Base-by-base conservation (phyloP, 495 filamentous ascomycete species). In the Cercophora samala region DNA sequence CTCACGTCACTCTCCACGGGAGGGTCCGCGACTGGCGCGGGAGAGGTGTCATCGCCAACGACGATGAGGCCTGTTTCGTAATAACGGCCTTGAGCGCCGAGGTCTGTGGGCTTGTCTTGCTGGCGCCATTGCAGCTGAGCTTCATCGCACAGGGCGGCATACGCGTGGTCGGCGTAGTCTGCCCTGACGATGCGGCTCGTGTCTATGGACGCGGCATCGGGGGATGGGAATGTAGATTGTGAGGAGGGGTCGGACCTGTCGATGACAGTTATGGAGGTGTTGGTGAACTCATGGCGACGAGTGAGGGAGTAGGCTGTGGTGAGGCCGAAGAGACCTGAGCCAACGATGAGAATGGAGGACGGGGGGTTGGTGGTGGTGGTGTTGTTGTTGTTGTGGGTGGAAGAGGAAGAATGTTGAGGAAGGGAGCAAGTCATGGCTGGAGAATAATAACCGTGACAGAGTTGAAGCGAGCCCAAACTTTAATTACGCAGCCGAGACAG, bases 161-260 rank as follows among this genome's bases (percentile, higher is more conserved):
- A 97, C 2, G 84, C 85, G 2, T 85, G 78, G 74, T 91, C 84
- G 2, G 87, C 83, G 75, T 97, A 97, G 80, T 97, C 93, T 51
- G 92, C 81, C 25, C 93, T 85, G 66, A 97, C 83, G 71, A 93
- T 91, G 61, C 91, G 88, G 21, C 89, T 91, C 53, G 83, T 85
- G 80, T 94, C 92, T 70, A 91, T 85, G 61, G 87, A 90, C 26
- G 90, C 85, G 65, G 87, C 86, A 70, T 93, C 85, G 3, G 86
- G 86, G 66, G 89, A 84, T 25, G 89, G 89, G 76, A 91, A 90
- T 1, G 75, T 71, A 26, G 70, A 76, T 0, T 72, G 62, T 0
- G 76, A 71, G n/a, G 84, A 81, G 29, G 64, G 65, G 56, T 64
- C 79, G 67, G 85, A 84, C 23, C 89, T 82, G 76, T 93, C 91